phyloP scores from a whole-genome alignment of 768 basidiomycete genomes.

The Tricholomella constricta region DNA sequence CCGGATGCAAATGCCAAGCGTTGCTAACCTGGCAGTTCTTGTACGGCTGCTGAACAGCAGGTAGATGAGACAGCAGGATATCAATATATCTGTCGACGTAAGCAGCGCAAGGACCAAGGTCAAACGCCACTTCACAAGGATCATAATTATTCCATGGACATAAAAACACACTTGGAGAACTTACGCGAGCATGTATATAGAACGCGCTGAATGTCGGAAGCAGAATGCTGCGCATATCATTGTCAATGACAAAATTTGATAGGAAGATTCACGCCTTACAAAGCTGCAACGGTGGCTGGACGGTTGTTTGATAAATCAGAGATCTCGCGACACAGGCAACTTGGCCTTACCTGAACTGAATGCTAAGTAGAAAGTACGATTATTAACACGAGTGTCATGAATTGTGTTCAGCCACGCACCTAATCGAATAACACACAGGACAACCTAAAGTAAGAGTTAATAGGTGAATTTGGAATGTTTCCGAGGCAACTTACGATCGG shows the following conservation, averaged over 20 bases:
- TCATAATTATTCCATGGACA: too few species aligned
- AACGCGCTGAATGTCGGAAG: constrained; percentile 9
- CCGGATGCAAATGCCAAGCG: too few species aligned
- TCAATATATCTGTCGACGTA: constrained; percentile 1
- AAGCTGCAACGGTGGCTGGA: constrained; percentile 2
- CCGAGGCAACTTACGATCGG: neutral
- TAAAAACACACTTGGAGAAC: neutral
- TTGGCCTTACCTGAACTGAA: too few species aligned
- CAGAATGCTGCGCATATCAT: neutral
- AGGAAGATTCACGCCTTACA: neutral
- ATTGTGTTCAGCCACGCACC: neutral
- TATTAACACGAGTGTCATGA: too few species aligned
- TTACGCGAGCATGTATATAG: constrained; percentile 1
- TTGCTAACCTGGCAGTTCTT: neutral
- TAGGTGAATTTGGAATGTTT: neutral
- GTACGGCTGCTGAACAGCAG: constrained; percentile 9
- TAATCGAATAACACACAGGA: neutral
- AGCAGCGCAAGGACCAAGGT: constrained; percentile 6
- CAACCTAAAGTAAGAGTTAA: neutral
- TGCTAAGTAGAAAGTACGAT: too few species aligned
- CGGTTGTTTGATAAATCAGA: neutral
- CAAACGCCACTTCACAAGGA: constrained; percentile 7
- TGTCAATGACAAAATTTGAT: neutral
- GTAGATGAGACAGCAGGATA: constrained; percentile 6
- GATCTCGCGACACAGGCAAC: neutral